Evolutionary conservation across 1,284 basidiomycete species (phyloP).

Genomic region (Termitomyces sp.): DNA sequence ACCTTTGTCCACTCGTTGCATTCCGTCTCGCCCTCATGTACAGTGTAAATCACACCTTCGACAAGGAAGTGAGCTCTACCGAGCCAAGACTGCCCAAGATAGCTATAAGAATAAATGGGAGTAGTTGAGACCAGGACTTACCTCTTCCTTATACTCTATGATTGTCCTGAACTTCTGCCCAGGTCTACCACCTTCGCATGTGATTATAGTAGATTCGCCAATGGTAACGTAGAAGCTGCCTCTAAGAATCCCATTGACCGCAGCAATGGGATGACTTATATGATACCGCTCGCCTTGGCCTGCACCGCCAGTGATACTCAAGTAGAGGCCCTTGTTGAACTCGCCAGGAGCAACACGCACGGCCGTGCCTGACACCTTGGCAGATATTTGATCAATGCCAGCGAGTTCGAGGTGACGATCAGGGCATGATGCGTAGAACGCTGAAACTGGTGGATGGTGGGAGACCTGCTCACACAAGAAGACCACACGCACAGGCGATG

Average conservation of each 20-base stretch:
- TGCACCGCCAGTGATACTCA: constrained; percentile 68
- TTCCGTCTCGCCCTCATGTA: constrained; percentile 54
- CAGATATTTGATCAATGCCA: constrained; percentile 90
- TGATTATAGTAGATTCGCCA: constrained; percentile 76
- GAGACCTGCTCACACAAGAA: constrained; percentile 70
- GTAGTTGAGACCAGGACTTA: constrained; percentile 29
- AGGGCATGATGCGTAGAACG: constrained; percentile 80
- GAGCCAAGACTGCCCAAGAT: constrained; percentile 75
- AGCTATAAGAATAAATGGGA: constrained; percentile 2
- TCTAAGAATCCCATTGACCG: constrained; percentile 88
- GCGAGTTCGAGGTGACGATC: constrained; percentile 65
- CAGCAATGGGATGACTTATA: constrained; percentile 86
- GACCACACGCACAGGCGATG: constrained; percentile 51
- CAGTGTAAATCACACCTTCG: constrained; percentile 89
- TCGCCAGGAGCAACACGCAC: constrained; percentile 80
- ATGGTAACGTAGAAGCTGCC: constrained; percentile 90
- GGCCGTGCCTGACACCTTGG: constrained; percentile 82
- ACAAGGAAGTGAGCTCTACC: constrained; percentile 82
- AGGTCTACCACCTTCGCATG: constrained; percentile 66
- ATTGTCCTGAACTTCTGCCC: constrained; percentile 71
- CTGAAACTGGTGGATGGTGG: constrained; percentile 94
- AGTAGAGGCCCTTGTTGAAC: constrained; percentile 85
- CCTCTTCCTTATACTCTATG: constrained; percentile 96
- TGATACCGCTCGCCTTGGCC: constrained; percentile 83
- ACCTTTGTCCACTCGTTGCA: constrained; percentile 81